Percentiles rank a stretch among this genome's conserved stretches.
Conservation (phyloP, 2,329 filamentous ascomycete species). For the Fusarium sp. region DNA sequence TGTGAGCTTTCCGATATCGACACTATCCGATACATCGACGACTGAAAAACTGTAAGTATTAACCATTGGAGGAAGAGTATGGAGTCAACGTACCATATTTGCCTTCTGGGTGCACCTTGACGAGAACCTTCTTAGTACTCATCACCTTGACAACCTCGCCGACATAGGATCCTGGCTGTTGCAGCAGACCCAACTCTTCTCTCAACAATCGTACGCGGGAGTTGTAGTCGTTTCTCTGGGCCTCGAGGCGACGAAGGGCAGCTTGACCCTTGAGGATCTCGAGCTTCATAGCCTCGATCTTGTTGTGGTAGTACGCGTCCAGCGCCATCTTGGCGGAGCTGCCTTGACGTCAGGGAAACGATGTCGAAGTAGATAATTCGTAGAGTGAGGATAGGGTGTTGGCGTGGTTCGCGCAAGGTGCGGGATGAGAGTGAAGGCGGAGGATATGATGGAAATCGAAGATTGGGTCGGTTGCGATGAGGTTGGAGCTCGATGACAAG, state of each 20-base stretch:
- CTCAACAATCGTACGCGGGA: conserved; percentile 93
- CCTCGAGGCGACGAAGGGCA: conserved; percentile 92
- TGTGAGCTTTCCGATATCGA: conserved; percentile 95
- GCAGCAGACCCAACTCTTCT: conserved; percentile 94
- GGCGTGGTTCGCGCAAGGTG: conserved; percentile 4
- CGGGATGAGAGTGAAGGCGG: conserved; percentile 14
- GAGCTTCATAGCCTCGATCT: conserved; percentile 99
- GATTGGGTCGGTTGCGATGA: conserved; percentile 44
- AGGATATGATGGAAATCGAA: conserved; percentile 27
- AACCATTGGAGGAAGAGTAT: background rate
- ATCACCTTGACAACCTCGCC: conserved; percentile 99
- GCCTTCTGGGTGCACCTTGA: conserved; percentile 98
- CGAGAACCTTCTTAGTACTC: conserved; percentile 98
- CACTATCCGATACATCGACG: conserved; percentile 93
- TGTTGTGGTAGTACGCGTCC: conserved; percentile 99
- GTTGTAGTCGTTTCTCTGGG: conserved; percentile 99
- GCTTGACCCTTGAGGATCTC: conserved; percentile 99
- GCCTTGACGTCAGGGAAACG: conserved; percentile 38
- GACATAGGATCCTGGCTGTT: conserved; percentile 98
- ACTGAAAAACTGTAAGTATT: conserved; percentile 65
- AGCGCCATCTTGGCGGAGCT: conserved; percentile 83
- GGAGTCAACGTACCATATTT: conserved; percentile 85
- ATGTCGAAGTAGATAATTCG: conserved; percentile 14
- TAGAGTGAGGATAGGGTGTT: background rate
- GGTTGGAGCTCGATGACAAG: conserved; percentile 51